Conservation (phyloP, 345 rosid species). For the Ailanthus altissimus region DNA sequence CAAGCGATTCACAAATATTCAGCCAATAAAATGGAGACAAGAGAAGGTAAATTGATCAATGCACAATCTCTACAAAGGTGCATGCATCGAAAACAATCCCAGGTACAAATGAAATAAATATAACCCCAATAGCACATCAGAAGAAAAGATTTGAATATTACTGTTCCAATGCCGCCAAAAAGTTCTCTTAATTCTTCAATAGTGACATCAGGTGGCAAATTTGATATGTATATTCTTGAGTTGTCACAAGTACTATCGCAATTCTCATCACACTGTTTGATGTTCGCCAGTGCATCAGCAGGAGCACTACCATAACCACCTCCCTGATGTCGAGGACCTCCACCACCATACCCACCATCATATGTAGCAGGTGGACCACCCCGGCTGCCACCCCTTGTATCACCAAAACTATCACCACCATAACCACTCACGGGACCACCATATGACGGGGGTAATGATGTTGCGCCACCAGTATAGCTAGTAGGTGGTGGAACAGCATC, state of each 20-base stretch:
- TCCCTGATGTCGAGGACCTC: slow-evolving; percentile 60
- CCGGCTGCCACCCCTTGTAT: slow-evolving; percentile 58
- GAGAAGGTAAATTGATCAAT: not conserved
- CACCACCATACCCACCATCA: slow-evolving; percentile 47
- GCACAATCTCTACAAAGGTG: not conserved
- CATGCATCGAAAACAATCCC: not conserved
- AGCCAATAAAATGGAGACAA: not conserved
- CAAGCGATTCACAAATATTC: too few relatives aligned
- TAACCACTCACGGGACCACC: slow-evolving; percentile 69
- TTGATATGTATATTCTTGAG: slow-evolving; percentile 91
- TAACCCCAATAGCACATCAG: slow-evolving; percentile 2
- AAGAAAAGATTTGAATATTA: slow-evolving; percentile 43
- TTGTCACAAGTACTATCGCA: slow-evolving; percentile 91
- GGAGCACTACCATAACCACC: slow-evolving; percentile 46
- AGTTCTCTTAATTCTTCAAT: slow-evolving; percentile 82
- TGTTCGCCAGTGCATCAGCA: slow-evolving; percentile 47
- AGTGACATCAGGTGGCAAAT: slow-evolving; percentile 93
- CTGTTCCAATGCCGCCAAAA: slow-evolving; percentile 98
- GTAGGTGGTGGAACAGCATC: slow-evolving; percentile 89
- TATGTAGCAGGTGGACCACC: slow-evolving; percentile 40
- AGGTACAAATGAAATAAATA: not conserved
- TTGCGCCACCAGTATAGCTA: slow-evolving; percentile 80
- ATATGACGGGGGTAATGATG: slow-evolving; percentile 73
- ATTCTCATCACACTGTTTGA: slow-evolving; percentile 86
- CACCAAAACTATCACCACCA: slow-evolving; percentile 57